Percentiles rank a stretch among this genome's conserved stretches.
Evolutionary conservation across 2,329 filamentous ascomycete species (phyloP).

Genomic region (Trichoderma sp.): DNA sequence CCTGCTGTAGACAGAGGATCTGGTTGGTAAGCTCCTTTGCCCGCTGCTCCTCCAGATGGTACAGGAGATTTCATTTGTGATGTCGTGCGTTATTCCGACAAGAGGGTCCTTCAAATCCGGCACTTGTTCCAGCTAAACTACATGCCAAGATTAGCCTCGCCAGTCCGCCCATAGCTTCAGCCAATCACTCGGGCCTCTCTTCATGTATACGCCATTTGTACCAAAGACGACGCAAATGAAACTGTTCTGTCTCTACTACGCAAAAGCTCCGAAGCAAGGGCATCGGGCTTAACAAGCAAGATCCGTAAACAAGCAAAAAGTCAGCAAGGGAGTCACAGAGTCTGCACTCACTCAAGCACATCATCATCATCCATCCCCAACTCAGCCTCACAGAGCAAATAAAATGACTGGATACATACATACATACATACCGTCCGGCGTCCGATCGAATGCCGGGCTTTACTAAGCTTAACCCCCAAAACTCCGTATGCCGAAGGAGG

Average conservation of each 20-base stretch:
- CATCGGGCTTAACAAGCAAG: not conserved
- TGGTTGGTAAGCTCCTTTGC: slow-evolving; percentile 14
- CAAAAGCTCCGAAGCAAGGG: not conserved
- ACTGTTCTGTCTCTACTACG: not conserved
- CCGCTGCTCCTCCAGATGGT: not conserved
- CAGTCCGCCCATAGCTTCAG: too few species aligned
- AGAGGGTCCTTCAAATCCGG: too few species aligned
- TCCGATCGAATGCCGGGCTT: slow-evolving; percentile 12
- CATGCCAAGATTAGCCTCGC: too few species aligned
- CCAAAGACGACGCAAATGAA: not conserved
- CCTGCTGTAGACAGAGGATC: too few species aligned
- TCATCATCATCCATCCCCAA: not conserved
- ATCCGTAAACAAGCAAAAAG: not conserved
- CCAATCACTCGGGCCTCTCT: too few species aligned
- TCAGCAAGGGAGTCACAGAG: not conserved
- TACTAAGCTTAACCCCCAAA: slow-evolving; percentile 23
- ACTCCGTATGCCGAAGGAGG: not conserved
- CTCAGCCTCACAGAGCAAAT: not conserved
- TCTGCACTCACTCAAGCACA: not conserved
- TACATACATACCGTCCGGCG: slow-evolving; percentile 2
- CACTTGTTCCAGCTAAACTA: too few species aligned
- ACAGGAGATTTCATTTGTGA: not conserved
- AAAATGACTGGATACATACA: not conserved
- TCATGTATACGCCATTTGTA: not conserved
- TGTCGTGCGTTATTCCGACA: too few species aligned